Base-by-base conservation (phyloP, 2,329 filamentous ascomycete species). In the Fusarium acutatum region DNA sequence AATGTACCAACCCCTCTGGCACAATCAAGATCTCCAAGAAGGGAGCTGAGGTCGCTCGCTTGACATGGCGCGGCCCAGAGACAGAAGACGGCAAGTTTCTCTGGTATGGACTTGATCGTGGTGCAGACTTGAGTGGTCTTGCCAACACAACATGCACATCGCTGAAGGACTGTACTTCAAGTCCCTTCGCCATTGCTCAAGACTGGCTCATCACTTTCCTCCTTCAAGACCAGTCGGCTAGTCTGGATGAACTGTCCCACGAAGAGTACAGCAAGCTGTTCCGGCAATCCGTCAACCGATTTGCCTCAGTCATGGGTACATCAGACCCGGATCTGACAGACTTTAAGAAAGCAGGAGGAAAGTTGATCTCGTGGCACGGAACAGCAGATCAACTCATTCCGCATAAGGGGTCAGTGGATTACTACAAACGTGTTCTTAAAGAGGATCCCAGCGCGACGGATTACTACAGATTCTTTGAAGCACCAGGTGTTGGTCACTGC, bases 321-420 rank as follows among this genome's bases (percentile, higher is more conserved):
- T 44, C 52, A n/a, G 64, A 75, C 30, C 30, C 65, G 0, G 74
- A 76, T 18, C 62, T 76, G 1, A 66, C 57, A 2, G 53, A 63
- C 41, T 76, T 75, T 10, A 74, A 70, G 14, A 52, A 52, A 0
- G 54, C 60, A 3, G 68, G 73, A 7, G 74, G 74, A 13, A 76
- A 76, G 12, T 26, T 76, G 18, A 52, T 75, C 5, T 30, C 64
- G 0, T 76, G 73, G 68, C 74, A 76, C n/a, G 74, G 74, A 3
- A 69, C 72, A 13, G 63, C 66, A 3, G 74, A 76, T 43, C n/a
- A 72, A 1, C 35, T 72, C 0, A 69, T 75, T 2, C 64, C 71
- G 0, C 41, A 40, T 15, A 62, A 73, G 15, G 68, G 71, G 22
- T 74, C 73, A 1, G 37, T 66, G 3, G 60, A 74, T 6, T 76